These are phyloP conservation scores for Aureobasidium pullulans DNA, from an alignment of 2,329 filamentous ascomycete species.

Conservation along the genomic window DNA sequence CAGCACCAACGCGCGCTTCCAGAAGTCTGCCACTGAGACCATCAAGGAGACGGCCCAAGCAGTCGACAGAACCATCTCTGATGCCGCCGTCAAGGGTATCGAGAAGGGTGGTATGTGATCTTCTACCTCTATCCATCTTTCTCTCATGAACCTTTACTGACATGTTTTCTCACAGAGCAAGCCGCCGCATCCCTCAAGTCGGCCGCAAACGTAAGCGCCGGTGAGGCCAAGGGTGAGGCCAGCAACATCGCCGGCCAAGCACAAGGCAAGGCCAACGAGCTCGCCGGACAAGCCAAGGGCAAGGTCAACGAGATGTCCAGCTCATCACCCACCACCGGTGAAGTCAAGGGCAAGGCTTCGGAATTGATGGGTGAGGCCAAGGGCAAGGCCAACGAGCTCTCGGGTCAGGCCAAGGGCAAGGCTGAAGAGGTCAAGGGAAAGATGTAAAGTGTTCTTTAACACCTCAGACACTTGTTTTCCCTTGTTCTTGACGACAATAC, in stretches of 20 bases:
- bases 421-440: slow-evolving; percentile 25
- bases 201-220: slow-evolving; percentile 21
- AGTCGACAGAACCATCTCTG: slow-evolving; percentile 49
- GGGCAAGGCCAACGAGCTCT: slow-evolving; percentile 33
- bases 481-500: too few relatives aligned
- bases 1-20: slow-evolving; percentile 42
- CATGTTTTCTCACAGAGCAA: slow-evolving; percentile 36
- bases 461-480: background rate
- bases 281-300: slow-evolving; percentile 35
- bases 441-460: slow-evolving; percentile 10
- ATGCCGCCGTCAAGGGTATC: slow-evolving; percentile 53
- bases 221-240: slow-evolving; percentile 32
- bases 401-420: slow-evolving; percentile 38
- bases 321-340: slow-evolving; percentile 30
- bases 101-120: slow-evolving; percentile 51
- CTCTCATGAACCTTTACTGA: background rate
- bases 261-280: slow-evolving; percentile 33
- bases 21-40: slow-evolving; percentile 47
- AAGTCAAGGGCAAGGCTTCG: slow-evolving; percentile 35
- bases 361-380: slow-evolving; percentile 28
- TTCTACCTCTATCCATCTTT: background rate
- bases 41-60: slow-evolving; percentile 53
- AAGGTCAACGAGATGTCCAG: slow-evolving; percentile 32
- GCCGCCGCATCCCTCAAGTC: slow-evolving; percentile 40
- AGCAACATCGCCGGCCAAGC: slow-evolving; percentile 27